Percentiles rank a stretch among this genome's conserved stretches.
Conservation (phyloP, 129 eudicot species). For the Chrysanthemum makinoi region DNA sequence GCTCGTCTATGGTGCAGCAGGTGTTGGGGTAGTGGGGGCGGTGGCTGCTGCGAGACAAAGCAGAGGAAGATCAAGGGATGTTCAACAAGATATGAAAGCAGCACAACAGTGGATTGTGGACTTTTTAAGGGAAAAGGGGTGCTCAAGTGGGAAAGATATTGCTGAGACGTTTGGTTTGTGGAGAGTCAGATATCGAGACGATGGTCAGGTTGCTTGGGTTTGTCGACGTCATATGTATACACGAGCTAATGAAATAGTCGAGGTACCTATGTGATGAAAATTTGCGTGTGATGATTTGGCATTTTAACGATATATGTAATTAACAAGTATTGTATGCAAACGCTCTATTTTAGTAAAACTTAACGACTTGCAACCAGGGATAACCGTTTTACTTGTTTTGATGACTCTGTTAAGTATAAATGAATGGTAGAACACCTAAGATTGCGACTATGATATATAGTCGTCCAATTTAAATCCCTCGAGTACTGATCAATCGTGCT, state of each 20-base stretch:
- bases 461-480: no score
- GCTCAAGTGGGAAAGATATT: slow-evolving; percentile 78
- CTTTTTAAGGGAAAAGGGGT: slow-evolving; percentile 68
- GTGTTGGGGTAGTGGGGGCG: slow-evolving; percentile 54
- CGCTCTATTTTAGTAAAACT: neutral
- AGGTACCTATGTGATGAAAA: slow-evolving; percentile 62
- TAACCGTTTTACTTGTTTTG: no score
- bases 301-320: neutral
- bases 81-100: slow-evolving; percentile 68
- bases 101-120: slow-evolving; percentile 95
- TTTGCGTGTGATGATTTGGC: neutral
- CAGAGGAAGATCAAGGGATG: slow-evolving; percentile 44
- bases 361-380: no score
- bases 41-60: slow-evolving; percentile 57
- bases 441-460: no score
- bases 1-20: slow-evolving; percentile 62
- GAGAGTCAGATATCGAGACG: slow-evolving; percentile 77
- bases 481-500: no score
- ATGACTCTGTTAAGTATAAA: no score
- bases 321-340: no score
- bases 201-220: slow-evolving; percentile 86
- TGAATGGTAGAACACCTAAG: no score
- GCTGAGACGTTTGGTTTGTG: slow-evolving; percentile 85
- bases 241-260: slow-evolving; percentile 60
- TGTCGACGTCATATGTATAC: slow-evolving; percentile 73